Conservation (phyloP, 495 filamentous ascomycete genomes). For the Aspergillus nidulans region DNA sequence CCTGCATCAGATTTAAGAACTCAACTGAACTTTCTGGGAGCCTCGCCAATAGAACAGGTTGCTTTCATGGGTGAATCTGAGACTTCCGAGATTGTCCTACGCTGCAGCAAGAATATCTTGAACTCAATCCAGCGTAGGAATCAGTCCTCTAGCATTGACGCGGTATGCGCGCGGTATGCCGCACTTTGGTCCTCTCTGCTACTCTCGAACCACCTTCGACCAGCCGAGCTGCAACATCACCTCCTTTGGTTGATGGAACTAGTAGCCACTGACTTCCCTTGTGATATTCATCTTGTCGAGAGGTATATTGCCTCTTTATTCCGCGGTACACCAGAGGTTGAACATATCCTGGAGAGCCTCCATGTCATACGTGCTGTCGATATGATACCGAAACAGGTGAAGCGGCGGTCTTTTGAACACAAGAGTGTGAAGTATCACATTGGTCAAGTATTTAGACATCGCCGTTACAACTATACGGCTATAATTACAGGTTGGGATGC, state of each 20-base stretch:
- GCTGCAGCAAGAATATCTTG: conserved; percentile 77
- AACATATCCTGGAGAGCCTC: conserved; percentile 49
- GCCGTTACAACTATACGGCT: conserved; percentile 71
- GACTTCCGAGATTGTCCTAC: conserved; percentile 62
- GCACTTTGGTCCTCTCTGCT: conserved; percentile 76
- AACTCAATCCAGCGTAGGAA: conserved; percentile 48
- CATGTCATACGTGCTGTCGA: conserved; percentile 58
- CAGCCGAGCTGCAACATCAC: conserved; percentile 54
- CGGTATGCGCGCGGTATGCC: conserved; percentile 68
- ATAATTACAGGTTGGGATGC: conserved; percentile 85
- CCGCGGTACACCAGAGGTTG: conserved; percentile 34
- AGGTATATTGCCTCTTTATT: conserved; percentile 60
- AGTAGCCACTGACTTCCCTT: conserved; percentile 56
- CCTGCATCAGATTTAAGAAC: conserved; percentile 51
- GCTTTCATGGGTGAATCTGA: conserved; percentile 56
- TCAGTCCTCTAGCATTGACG: conserved; percentile 38
- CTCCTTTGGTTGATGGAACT: conserved; percentile 65
- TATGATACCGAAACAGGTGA: conserved; percentile 52
- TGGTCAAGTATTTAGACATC: conserved; percentile 81
- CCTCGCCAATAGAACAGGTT: conserved; percentile 46
- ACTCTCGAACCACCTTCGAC: conserved; percentile 43
- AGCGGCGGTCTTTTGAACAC: conserved; percentile 33
- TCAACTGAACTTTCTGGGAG: conserved; percentile 61
- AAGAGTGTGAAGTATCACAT: conserved; percentile 62
- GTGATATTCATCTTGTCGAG: conserved; percentile 62